A percentile compares a stretch with the other conserved stretches of the same genome.
phyloP scores from a whole-genome alignment of 352 stramenopile genomes.

The Pythium oligandrum region DNA sequence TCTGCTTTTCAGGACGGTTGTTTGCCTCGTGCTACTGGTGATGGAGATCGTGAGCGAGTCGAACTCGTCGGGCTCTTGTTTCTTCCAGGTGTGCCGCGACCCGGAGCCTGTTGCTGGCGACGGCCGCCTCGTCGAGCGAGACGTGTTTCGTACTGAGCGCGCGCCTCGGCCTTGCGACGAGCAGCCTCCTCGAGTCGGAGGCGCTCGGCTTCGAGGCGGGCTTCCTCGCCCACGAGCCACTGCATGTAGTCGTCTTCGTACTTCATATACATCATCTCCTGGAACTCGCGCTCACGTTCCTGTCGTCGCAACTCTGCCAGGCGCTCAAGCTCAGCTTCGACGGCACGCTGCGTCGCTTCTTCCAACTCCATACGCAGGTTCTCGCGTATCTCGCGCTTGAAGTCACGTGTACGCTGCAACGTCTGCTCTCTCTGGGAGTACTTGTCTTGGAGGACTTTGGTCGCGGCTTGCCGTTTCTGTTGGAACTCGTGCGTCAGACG shows the following conservation, averaged over 20 bases:
- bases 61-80: no score
- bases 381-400: conserved; percentile 58
- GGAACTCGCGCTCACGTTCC: conserved; percentile 39
- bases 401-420: conserved; percentile 35
- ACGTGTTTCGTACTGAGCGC: conserved; percentile 48
- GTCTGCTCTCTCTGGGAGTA: conserved; percentile 14
- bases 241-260: conserved; percentile 67
- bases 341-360: conserved; percentile 43
- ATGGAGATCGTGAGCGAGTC: no score
- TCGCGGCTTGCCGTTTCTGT: conserved; percentile 4
- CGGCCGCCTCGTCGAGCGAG: conserved; percentile 51
- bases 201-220: conserved; percentile 37
- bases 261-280: conserved; percentile 55
- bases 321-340: conserved; percentile 42
- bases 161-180: conserved; percentile 33
- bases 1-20: no score
- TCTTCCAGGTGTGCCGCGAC: no score
- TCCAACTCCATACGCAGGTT: conserved; percentile 57
- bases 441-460: conserved; percentile 14
- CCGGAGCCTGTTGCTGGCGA: conserved; percentile 27
- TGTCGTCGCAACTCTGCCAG: conserved; percentile 27
- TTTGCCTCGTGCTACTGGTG: no score
- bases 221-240: conserved; percentile 47
- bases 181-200: conserved; percentile 32
- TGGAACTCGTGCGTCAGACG: conserved; percentile 8